Base-by-base conservation (phyloP, 1,284 basidiomycete species). In the Paramarasmius palmivorus region DNA sequence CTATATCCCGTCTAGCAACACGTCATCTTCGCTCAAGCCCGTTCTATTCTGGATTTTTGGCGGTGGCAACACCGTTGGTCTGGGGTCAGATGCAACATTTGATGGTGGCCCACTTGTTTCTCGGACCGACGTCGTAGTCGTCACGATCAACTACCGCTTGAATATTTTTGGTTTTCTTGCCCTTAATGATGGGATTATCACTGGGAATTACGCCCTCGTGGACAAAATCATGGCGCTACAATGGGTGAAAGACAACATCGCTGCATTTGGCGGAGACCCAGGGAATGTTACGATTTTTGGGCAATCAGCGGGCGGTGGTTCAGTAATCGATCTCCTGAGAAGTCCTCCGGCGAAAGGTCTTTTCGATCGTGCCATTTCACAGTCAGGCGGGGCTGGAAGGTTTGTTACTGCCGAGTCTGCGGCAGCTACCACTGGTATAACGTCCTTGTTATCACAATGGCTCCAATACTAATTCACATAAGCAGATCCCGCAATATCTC, bases 111-210 rank as follows among this genome's bases (percentile, higher is more conserved):
- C 66, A 26, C 62, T 80, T 26, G 29, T 32, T 32, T 32, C 29
- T 32, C 29, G 29, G 12, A 32, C 29, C 7, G 29, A 32, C 29
- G 12, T 12, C 20, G 74, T 79, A 1, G 61, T 78, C 7, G 73
- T 79, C 47, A 72, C 70, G 5, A 72, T 76, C 65, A 76, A 79
- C 65, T 78, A 79, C 60, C 74, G 72, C 12, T 63, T 73, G 20
- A 68, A 66, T 10, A 74, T 69, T 12, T 66, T 75, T 32, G 75
- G 75, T 20, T 76, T 74, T 61, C 68, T 75, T 40, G 68, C 70
- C 7, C 60, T 73, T 22, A 57, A 61, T 36, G 70, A 73, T 48
- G 68, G 68, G 2, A 58, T 63, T 52, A 69, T 69, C 38, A 73
- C 70, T 52, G 73, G 73, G 14, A 76, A 76, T 59, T 75, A 70